Evolutionary conservation across 768 basidiomycete species (phyloP).

Genomic region (Amanita jacksonii): DNA sequence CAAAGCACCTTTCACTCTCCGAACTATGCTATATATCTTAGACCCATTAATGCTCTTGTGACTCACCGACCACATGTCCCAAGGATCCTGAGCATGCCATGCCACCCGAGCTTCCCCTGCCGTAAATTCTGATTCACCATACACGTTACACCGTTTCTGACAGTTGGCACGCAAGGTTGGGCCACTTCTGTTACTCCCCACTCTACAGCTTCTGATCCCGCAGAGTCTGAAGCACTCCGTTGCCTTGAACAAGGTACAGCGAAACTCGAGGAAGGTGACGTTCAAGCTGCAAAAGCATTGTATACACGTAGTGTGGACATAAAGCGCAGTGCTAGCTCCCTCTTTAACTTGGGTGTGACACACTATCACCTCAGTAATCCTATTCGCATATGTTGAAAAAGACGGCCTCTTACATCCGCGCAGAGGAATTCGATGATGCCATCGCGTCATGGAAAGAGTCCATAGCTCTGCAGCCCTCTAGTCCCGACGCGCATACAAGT

Average conservation of each 20-base stretch:
- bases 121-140: slow-evolving; percentile 5
- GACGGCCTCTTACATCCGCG: slow-evolving; percentile 8
- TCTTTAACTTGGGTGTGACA: slow-evolving; percentile 85
- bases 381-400: slow-evolving; percentile 10
- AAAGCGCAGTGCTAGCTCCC: slow-evolving; percentile 66
- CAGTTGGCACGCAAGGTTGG: slow-evolving; percentile 41
- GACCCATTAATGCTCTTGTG: slow-evolving; percentile 10
- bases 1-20: slow-evolving; percentile 2
- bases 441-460: slow-evolving; percentile 84
- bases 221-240: slow-evolving; percentile 66
- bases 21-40: slow-evolving; percentile 12
- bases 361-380: slow-evolving; percentile 80
- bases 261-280: slow-evolving; percentile 81
- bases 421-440: slow-evolving; percentile 84
- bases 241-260: slow-evolving; percentile 78
- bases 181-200: slow-evolving; percentile 75
- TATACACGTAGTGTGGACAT: slow-evolving; percentile 78
- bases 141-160: slow-evolving; percentile 1
- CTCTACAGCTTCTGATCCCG: slow-evolving; percentile 76
- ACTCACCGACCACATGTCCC: too few species aligned
- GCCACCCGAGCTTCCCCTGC: too few species aligned
- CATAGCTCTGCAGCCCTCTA: slow-evolving; percentile 70
- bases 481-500: slow-evolving; percentile 86
- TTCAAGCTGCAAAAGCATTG: slow-evolving; percentile 64
- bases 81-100: too few species aligned